These are phyloP conservation scores for Circinella minor DNA, from an alignment of 371 early-diverging fungal genomes.

Conservation along the genomic window DNA sequence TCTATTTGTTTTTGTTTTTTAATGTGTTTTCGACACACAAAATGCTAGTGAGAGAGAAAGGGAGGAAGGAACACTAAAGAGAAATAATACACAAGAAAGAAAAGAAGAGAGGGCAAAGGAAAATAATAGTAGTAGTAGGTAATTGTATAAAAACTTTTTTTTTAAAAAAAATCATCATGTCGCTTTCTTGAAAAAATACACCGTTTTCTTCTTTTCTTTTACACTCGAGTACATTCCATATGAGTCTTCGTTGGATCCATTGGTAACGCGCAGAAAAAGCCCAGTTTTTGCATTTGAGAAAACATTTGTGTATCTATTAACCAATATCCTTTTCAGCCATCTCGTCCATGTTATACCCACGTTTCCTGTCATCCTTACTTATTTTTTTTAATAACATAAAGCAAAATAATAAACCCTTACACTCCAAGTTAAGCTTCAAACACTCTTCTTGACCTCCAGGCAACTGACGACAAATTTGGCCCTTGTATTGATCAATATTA, in stretches of 20 bases:
- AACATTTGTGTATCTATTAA: slow-evolving; percentile 56
- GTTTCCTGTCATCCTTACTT: background rate
- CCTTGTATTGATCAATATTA: slow-evolving; percentile 53
- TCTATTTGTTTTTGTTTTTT: too few relatives aligned
- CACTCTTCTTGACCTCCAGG: slow-evolving; percentile 43
- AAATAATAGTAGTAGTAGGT: too few relatives aligned
- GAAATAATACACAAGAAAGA: too few relatives aligned
- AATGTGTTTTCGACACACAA: too few relatives aligned
- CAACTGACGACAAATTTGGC: slow-evolving; percentile 41
- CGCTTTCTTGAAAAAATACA: too few relatives aligned
- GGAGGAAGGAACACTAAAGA: too few relatives aligned
- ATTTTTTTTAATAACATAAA: background rate
- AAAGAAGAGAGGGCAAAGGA: too few relatives aligned
- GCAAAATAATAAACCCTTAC: slow-evolving; percentile 30
- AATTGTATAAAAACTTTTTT: too few relatives aligned
- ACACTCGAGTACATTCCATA: slow-evolving; percentile 56
- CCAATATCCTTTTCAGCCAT: too few relatives aligned
- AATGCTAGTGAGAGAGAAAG: too few relatives aligned
- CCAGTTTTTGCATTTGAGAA: slow-evolving; percentile 61
- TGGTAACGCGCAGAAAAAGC: slow-evolving; percentile 61
- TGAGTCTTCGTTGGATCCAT: slow-evolving; percentile 61
- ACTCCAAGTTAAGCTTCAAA: slow-evolving; percentile 50
- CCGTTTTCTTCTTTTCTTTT: slow-evolving; percentile 9
- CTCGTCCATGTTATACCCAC: background rate
- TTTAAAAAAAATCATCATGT: too few relatives aligned